Evolutionary conservation across 139 green algal species (phyloP), one percentile per base, ranked within the genome.

Genomic region (Desmodesmus armatus): DNA sequence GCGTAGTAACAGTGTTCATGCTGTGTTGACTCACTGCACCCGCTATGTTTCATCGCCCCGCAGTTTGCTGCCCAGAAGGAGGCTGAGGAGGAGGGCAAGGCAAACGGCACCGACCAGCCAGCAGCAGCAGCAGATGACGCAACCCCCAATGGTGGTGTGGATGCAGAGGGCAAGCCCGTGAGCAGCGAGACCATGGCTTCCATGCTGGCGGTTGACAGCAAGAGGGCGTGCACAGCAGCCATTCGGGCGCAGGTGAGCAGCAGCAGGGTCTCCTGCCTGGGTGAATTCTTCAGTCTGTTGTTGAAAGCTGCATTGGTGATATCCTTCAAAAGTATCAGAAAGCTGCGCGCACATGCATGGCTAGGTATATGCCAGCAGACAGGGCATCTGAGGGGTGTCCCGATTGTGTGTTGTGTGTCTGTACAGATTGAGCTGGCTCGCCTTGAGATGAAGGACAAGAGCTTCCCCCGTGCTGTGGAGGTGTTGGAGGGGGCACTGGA

Each of bases 371-470:
- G n/a, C n/a, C n/a, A n/a, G n/a, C n/a, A n/a, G n/a, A n/a, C n/a
- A n/a, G n/a, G n/a, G n/a, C n/a, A n/a, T n/a, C n/a, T n/a, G n/a
- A n/a, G n/a, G n/a, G n/a, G n/a, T n/a, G n/a, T n/a, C n/a, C n/a
- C n/a, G 33, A 7, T 21, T 76, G 37, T 17, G 29, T 53, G 35
- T 51, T 72, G 60, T 69, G 19, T 1, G 0, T 73, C 2, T 47
- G 29, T 76, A 41, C 73, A 80, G 65, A 81, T 87, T 58, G 82
- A 87, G 65, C 51, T 82, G 55, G 82, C 67, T 23, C 70, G 82
- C 17, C 60, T 87, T 9, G 82, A 87, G 71, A 87, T 87, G 82
- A 81, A 82, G 71, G 71, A 44, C 49, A 82, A 87, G 82, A 4
- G 51, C 15, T 87, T 82, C 51, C 41, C 51, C 5, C 35, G 23